Percentiles rank a stretch among this genome's conserved stretches.
These are phyloP conservation scores for Podaxis rugospora DNA, from an alignment of 768 basidiomycete species.

Conservation along the genomic window DNA sequence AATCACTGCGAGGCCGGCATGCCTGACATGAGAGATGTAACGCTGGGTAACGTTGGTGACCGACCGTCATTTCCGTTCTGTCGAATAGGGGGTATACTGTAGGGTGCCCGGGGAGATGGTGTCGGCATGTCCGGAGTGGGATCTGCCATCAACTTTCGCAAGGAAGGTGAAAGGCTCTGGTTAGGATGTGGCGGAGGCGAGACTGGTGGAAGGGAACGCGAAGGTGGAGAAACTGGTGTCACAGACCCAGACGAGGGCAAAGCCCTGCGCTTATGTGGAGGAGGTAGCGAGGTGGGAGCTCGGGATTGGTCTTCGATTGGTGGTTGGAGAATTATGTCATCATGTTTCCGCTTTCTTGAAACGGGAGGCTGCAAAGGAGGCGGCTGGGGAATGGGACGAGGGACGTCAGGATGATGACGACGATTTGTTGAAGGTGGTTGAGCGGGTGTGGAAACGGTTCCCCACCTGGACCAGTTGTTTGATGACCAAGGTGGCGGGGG, in stretches of 20 bases:
- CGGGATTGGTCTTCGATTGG: conserved; percentile 22
- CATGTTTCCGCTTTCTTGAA: conserved; percentile 42
- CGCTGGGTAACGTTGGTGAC: conserved; percentile 23
- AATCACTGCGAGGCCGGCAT: conserved; percentile 2
- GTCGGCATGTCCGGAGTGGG: conserved; percentile 40
- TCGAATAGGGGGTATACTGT: conserved; percentile 27
- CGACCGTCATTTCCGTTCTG: conserved; percentile 19
- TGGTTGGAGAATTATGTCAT: conserved; percentile 29
- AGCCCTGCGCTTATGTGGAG: conserved; percentile 21
- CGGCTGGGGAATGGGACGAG: conserved; percentile 1
- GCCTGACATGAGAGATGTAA: conserved; percentile 20
- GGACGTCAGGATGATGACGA: conserved; percentile 1
- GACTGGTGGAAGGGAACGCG: conserved; percentile 12
- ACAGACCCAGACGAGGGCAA: conserved; percentile 23
- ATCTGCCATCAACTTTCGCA: conserved; percentile 58
- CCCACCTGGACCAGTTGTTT: conserved; percentile 29
- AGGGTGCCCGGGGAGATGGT: conserved; percentile 29
- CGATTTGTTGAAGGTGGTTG: conserved; percentile 39
- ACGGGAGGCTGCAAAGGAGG: conserved; percentile 32
- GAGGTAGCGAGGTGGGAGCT: conserved; percentile 18
- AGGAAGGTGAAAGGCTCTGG: conserved; percentile 55
- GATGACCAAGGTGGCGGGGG: conserved; percentile 42
- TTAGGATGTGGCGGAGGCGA: conserved; percentile 29
- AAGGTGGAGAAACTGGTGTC: conserved; percentile 20
- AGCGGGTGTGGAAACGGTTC: conserved; percentile 40